A percentile compares a stretch with the other conserved stretches of the same genome.
Conservation (phyloP, 2,329 filamentous ascomycete species). For the Trichophyton mentagrophytes region DNA sequence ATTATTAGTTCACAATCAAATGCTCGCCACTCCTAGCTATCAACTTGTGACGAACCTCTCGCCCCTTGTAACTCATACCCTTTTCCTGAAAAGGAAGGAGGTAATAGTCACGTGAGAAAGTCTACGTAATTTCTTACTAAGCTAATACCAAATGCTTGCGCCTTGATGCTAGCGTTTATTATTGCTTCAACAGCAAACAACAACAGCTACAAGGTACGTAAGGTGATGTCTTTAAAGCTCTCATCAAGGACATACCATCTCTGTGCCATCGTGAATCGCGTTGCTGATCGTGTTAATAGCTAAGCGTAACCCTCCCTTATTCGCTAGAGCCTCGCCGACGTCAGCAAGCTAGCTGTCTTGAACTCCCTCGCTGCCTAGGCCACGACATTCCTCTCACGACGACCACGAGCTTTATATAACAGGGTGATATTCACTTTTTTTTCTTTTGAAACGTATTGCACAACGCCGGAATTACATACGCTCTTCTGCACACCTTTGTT, state of each 20-base stretch:
- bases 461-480: neutral
- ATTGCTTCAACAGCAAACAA: neutral
- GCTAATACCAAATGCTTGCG: neutral
- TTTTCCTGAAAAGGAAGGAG: neutral
- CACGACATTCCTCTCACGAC: neutral
- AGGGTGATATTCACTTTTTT: neutral
- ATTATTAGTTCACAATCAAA: no score
- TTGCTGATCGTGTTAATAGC: neutral
- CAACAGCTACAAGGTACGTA: neutral
- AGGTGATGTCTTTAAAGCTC: neutral
- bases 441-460: neutral
- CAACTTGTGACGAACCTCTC: no score
- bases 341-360: neutral
- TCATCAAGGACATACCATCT: neutral
- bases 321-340: neutral
- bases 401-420: neutral
- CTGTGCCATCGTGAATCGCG: neutral
- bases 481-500: neutral
- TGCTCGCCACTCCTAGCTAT: no score
- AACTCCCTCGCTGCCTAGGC: neutral
- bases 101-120: neutral
- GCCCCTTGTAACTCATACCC: no score
- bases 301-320: neutral
- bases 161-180: neutral
- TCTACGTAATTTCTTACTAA: neutral